These are phyloP conservation scores for Leucaena leucocephala DNA, from an alignment of 306 rosid species.

Conservation along the genomic window DNA sequence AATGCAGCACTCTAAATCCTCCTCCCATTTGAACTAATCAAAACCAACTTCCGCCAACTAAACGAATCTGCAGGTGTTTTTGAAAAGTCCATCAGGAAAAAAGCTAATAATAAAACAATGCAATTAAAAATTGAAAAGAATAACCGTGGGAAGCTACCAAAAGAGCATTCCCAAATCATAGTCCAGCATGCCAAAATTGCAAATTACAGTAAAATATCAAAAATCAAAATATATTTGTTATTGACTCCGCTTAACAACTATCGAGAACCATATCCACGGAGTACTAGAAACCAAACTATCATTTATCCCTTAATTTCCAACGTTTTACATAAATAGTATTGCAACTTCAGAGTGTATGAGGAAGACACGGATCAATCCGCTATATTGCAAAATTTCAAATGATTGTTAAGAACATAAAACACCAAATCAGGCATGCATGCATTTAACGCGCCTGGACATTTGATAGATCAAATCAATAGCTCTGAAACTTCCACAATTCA, in stretches of 20 bases:
- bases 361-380: background rate
- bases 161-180: background rate
- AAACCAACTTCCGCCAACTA: constrained; percentile 2
- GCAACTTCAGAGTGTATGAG: background rate
- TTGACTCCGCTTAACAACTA: background rate
- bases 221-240: background rate
- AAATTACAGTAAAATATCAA: background rate
- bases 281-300: background rate
- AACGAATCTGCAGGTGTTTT: background rate
- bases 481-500: background rate
- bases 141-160: background rate
- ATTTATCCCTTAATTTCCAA: background rate
- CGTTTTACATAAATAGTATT: background rate
- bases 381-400: background rate
- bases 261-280: background rate
- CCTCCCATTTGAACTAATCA: constrained; percentile 66
- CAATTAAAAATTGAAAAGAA: background rate
- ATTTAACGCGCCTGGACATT: background rate
- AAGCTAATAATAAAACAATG: background rate
- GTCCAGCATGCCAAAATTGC: background rate
- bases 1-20: constrained; percentile 93
- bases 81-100: background rate
- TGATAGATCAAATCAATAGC: background rate
- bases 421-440: background rate
- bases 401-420: background rate